These are phyloP conservation scores for Gossypium longicalyx DNA, from an alignment of 345 rosid species.

Conservation along the genomic window DNA sequence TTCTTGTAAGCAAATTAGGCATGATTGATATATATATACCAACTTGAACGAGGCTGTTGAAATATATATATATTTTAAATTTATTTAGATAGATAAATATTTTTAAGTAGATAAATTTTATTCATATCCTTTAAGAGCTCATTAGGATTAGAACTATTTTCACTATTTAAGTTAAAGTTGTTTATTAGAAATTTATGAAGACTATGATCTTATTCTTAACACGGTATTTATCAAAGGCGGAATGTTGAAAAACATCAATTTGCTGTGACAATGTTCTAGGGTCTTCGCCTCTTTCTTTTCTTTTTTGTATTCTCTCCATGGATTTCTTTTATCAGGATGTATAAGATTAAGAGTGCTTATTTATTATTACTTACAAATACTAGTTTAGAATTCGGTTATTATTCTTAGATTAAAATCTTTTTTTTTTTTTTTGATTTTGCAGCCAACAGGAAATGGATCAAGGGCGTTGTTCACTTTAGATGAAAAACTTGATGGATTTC, in stretches of 20 bases:
- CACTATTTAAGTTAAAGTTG: too few species aligned
- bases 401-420: slow-evolving; percentile 18
- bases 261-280: not conserved
- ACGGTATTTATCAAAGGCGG: not conserved
- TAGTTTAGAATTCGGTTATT: not conserved
- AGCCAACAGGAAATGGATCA: slow-evolving; percentile 63
- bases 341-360: not conserved
- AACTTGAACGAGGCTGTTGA: too few species aligned
- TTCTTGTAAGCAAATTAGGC: too few species aligned
- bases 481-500: slow-evolving; percentile 55
- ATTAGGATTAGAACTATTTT: too few species aligned
- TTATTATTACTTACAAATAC: too few species aligned
- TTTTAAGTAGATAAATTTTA: too few species aligned
- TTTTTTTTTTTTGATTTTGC: slow-evolving; percentile 29
- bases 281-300: not conserved
- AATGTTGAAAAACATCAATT: not conserved
- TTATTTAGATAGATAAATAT: too few species aligned
- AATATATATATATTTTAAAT: too few species aligned
- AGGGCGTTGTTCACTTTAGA: slow-evolving; percentile 63
- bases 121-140: too few species aligned
- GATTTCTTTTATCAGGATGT: not conserved
- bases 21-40: too few species aligned
- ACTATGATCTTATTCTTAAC: not conserved
- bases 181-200: too few species aligned
- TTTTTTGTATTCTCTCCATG: too few species aligned